Percentiles rank a stretch among this genome's conserved stretches.
These are phyloP conservation scores for Paramecium caudatum DNA, from an alignment of 73 alveolate genomes.

Conservation along the genomic window DNA sequence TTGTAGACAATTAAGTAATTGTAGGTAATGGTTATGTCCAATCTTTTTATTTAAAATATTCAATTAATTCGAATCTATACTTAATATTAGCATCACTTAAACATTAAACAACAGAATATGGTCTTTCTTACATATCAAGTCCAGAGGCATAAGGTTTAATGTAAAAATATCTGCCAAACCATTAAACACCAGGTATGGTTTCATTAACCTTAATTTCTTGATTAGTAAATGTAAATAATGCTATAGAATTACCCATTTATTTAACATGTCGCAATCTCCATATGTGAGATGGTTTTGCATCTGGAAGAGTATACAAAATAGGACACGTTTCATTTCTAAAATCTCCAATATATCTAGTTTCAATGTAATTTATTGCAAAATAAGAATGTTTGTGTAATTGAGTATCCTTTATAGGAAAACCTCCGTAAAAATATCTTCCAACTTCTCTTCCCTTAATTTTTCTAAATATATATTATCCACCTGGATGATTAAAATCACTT, in stretches of 20 bases:
- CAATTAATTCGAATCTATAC: constrained; percentile 65
- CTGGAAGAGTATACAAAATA: not conserved
- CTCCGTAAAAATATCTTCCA: constrained; percentile 74
- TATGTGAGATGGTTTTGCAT: not conserved
- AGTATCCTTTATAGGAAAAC: constrained; percentile 6
- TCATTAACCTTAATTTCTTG: not conserved
- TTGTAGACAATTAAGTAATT: not conserved
- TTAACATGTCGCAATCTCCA: constrained; percentile 32
- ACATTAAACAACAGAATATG: constrained; percentile 56
- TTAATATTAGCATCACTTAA: constrained; percentile 49
- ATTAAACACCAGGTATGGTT: constrained; percentile 61
- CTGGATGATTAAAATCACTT: constrained; percentile 74
- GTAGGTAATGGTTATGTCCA: constrained; percentile 6
- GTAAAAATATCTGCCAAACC: constrained; percentile 76
- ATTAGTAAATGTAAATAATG: constrained; percentile 54
- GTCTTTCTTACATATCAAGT: constrained; percentile 53
- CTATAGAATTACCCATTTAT: not conserved
- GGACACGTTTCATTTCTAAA: constrained; percentile 71
- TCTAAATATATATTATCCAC: constrained; percentile 70
- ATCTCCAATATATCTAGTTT: constrained; percentile 72
- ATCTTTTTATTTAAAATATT: constrained; percentile 52
- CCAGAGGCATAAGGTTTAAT: constrained; percentile 41
- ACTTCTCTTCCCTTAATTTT: constrained; percentile 67
- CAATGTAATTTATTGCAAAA: constrained; percentile 66
- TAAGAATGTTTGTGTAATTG: constrained; percentile 55